phyloP scores from a whole-genome alignment of 176 grass and related monocot species.

The Olyra latifolia region DNA sequence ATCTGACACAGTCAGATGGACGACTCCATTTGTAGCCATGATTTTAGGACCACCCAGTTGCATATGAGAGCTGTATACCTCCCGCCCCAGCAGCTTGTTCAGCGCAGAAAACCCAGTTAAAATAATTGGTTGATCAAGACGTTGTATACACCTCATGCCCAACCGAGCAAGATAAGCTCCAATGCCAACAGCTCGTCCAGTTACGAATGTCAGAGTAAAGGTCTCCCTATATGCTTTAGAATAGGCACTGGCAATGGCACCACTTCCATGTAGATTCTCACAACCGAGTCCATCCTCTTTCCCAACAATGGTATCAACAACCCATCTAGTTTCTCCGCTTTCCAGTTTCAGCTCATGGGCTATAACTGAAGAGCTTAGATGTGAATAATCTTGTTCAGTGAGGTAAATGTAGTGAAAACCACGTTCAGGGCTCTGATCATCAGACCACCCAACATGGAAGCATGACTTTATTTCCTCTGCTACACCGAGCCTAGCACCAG shows the following conservation, averaged over 20 bases:
- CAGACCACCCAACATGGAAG: constrained; percentile 92
- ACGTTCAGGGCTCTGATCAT: constrained; percentile 82
- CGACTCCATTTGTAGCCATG: constrained; percentile 98
- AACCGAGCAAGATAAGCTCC: constrained; percentile 97
- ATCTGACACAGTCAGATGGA: constrained; percentile 93
- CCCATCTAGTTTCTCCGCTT: constrained; percentile 88
- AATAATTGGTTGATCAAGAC: constrained; percentile 97
- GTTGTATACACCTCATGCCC: constrained; percentile 97
- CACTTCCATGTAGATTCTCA: constrained; percentile 94
- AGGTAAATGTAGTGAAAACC: constrained; percentile 98
- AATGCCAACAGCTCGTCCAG: constrained; percentile 90
- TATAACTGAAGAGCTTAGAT: constrained; percentile 78
- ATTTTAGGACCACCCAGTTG: constrained; percentile 99
- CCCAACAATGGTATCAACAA: constrained; percentile 91
- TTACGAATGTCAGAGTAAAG: constrained; percentile 97
- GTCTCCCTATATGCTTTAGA: constrained; percentile 94
- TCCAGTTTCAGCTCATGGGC: constrained; percentile 88
- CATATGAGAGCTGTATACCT: constrained; percentile 99
- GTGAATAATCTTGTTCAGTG: constrained; percentile 70
- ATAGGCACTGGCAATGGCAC: constrained; percentile 92
- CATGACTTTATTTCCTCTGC: constrained; percentile 93
- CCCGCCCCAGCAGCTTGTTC: constrained; percentile 95
- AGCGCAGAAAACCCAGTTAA: constrained; percentile 88
- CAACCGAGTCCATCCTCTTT: constrained; percentile 92
- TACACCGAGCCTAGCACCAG: constrained; percentile 89